Percentiles rank a stretch among this genome's conserved stretches.
These are phyloP conservation scores for Pseudophaeomoniella oleicola DNA, from an alignment of 2,329 filamentous ascomycete species.

Conservation along the genomic window DNA sequence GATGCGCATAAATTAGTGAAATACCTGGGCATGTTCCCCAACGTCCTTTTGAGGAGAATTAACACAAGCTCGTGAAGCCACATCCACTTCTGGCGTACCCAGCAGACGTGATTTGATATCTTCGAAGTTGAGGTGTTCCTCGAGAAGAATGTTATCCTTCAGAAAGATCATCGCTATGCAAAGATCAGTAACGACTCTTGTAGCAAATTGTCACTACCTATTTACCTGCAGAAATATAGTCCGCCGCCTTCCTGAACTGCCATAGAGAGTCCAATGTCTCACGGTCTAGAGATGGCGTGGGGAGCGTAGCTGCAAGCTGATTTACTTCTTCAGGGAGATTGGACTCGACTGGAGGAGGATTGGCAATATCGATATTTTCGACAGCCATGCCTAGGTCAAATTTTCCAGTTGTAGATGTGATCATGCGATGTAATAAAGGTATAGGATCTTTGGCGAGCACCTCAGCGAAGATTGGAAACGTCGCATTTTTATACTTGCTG, in stretches of 20 bases:
- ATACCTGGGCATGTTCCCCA: slow-evolving; percentile 54
- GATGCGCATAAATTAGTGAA: slow-evolving; percentile 48
- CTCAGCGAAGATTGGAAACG: no score
- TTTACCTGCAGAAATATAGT: slow-evolving; percentile 5
- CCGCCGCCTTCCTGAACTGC: slow-evolving; percentile 3
- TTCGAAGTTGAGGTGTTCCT: slow-evolving; percentile 34
- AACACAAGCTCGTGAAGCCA: slow-evolving; percentile 5
- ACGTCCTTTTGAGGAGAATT: slow-evolving; percentile 27
- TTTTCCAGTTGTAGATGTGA: no score
- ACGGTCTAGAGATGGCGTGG: not conserved
- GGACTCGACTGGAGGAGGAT: not conserved
- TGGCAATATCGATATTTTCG: not conserved
- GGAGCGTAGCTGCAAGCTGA: not conserved
- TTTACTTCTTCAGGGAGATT: not conserved
- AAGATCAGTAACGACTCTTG: slow-evolving; percentile 6
- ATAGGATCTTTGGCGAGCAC: no score
- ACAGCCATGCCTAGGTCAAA: not conserved
- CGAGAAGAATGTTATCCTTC: slow-evolving; percentile 41
- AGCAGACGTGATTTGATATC: slow-evolving; percentile 42
- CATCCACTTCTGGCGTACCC: slow-evolving; percentile 19
- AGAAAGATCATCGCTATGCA: slow-evolving; percentile 48
- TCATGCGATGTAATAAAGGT: no score
- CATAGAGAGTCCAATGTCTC: slow-evolving; percentile 2
- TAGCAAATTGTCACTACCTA: not conserved
- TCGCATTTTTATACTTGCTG: no score